Conservation (phyloP, 2,329 filamentous ascomycete species). For the Arthrobotrys musiformis region DNA sequence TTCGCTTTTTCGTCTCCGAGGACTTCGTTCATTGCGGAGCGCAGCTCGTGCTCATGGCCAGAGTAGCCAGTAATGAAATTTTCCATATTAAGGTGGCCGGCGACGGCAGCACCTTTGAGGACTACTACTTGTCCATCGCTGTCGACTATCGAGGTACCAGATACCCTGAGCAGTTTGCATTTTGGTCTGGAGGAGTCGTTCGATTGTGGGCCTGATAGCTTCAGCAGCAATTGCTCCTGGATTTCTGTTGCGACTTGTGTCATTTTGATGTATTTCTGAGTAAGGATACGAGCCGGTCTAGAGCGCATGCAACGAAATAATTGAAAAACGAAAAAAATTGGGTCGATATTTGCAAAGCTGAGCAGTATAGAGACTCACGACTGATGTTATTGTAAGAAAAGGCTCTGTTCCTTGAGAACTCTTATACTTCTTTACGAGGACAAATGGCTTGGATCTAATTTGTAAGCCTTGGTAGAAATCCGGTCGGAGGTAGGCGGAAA, state of each 20-base stretch:
- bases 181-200: background rate
- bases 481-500: background rate
- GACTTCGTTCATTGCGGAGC: constrained; percentile 64
- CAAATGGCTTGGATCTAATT: background rate
- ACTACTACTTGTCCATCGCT: constrained; percentile 64
- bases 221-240: constrained; percentile 43
- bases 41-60: constrained; percentile 65
- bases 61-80: constrained; percentile 68
- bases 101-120: constrained; percentile 64
- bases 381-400: background rate
- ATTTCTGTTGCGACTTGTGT: constrained; percentile 43
- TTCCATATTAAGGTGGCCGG: constrained; percentile 61
- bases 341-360: background rate
- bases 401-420: background rate
- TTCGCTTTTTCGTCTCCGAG: constrained; percentile 65
- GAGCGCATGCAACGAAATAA: background rate
- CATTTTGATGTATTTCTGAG: constrained; percentile 17
- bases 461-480: background rate
- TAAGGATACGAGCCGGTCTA: background rate
- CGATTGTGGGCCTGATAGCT: constrained; percentile 19
- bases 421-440: background rate
- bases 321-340: background rate
- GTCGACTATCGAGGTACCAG: constrained; percentile 65
- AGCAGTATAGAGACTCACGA: background rate
- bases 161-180: constrained; percentile 61